These are phyloP conservation scores for Gnaphalium uliginosum DNA, from an alignment of 129 eudicot species.

Conservation along the genomic window DNA sequence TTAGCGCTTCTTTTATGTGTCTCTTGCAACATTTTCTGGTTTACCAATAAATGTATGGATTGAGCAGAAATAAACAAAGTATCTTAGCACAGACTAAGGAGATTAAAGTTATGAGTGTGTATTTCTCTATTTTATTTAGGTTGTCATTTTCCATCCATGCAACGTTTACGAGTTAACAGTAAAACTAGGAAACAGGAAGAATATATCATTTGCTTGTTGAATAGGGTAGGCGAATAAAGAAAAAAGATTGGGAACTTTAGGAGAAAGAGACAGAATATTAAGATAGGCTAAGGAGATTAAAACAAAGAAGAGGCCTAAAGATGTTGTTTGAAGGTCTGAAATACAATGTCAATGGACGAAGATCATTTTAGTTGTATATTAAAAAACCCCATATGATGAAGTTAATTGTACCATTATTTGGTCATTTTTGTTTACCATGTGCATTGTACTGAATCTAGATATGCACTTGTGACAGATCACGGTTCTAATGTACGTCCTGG, in stretches of 20 bases:
- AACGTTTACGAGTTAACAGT: neutral
- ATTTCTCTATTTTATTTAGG: too few species aligned
- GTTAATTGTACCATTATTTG: neutral
- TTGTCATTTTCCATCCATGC: too few species aligned
- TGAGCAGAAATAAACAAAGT: neutral
- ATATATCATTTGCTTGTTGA: neutral
- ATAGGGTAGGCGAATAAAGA: neutral
- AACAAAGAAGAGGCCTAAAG: too few species aligned
- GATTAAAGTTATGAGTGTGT: neutral
- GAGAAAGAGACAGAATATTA: too few species aligned
- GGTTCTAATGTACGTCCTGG: slow-evolving; percentile 59
- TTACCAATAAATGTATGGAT: neutral
- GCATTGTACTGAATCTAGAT: slow-evolving; percentile 17
- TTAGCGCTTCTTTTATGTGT: neutral
- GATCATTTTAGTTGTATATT: neutral
- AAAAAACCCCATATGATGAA: neutral
- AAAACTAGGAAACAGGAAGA: too few species aligned
- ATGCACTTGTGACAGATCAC: slow-evolving; percentile 45
- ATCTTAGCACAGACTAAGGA: neutral
- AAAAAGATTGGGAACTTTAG: neutral
- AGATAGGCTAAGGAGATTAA: too few species aligned
- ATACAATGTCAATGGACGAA: neutral
- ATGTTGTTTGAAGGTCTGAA: neutral
- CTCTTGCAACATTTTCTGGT: neutral
- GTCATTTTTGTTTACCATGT: neutral